Evolutionary conservation across 176 grass and related monocot genomes (phyloP).

Genomic region (Triticum monococcum): DNA sequence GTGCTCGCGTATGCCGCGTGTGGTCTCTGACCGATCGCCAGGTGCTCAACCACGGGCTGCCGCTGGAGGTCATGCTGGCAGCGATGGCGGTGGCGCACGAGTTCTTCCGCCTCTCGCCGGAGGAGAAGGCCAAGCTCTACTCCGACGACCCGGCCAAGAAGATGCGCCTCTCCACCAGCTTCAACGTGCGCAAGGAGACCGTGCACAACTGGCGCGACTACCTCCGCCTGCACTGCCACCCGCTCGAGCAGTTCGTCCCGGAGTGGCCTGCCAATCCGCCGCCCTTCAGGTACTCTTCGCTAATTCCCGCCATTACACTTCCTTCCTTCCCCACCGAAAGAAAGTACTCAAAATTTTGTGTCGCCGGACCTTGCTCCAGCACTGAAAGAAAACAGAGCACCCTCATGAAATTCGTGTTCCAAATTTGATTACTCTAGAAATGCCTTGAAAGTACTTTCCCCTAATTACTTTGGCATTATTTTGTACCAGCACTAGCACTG

Average conservation of each 20-base stretch:
- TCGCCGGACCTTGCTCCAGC: too few species aligned
- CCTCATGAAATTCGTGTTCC: not conserved
- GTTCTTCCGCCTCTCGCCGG: conserved; percentile 65
- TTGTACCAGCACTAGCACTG: not conserved
- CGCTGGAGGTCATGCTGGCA: conserved; percentile 17
- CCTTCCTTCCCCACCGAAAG: not conserved
- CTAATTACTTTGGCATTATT: not conserved
- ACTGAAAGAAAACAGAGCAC: not conserved
- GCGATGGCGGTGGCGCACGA: conserved; percentile 41
- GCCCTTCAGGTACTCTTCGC: conserved; percentile 47
- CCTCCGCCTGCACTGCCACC: conserved; percentile 90
- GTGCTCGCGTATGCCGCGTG: too few species aligned
- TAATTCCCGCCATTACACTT: not conserved
- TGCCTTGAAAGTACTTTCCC: not conserved
- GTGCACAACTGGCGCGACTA: conserved; percentile 96
- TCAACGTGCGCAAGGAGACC: conserved; percentile 83
- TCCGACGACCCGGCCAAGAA: conserved; percentile 90
- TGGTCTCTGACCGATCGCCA: not conserved
- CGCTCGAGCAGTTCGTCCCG: conserved; percentile 57
- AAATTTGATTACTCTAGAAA: too few species aligned
- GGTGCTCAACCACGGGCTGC: conserved; percentile 72
- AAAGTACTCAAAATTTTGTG: too few species aligned
- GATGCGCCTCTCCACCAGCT: conserved; percentile 92
- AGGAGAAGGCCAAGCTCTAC: conserved; percentile 89
- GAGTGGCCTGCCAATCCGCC: conserved; percentile 68